Percentiles rank a stretch among this genome's conserved stretches.
Conservation (phyloP, 2,329 filamentous ascomycete genomes). For the Cytospora chrysosperma region DNA sequence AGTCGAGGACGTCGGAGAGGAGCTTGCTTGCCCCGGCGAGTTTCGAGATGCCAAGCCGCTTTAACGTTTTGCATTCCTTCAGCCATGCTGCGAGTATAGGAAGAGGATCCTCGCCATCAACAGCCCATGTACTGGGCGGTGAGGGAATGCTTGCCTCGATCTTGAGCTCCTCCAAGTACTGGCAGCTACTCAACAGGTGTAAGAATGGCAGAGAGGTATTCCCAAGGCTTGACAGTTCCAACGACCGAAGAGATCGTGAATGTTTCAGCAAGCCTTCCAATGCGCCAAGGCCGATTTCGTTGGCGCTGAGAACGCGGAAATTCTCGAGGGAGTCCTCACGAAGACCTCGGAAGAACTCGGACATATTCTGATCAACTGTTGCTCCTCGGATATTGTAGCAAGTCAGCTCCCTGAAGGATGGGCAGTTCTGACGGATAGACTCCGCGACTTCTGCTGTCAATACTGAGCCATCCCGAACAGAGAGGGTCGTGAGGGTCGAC, state of each 20-base stretch:
- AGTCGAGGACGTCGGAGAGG: conserved; percentile 44
- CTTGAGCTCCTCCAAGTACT: conserved; percentile 34
- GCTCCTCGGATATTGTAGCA: conserved; percentile 48
- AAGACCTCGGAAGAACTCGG: conserved; percentile 57
- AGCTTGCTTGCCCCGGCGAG: conserved; percentile 54
- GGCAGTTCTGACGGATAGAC: conserved; percentile 58
- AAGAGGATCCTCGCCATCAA: conserved; percentile 28
- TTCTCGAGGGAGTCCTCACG: conserved; percentile 55
- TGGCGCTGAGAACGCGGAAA: conserved; percentile 58
- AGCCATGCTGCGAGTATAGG: conserved; percentile 35
- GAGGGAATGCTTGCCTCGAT: conserved; percentile 32
- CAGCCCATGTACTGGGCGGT: conserved; percentile 26
- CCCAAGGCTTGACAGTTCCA: conserved; percentile 35
- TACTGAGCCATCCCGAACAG: conserved; percentile 60
- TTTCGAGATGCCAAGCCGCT: conserved; percentile 48
- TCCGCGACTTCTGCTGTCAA: conserved; percentile 54
- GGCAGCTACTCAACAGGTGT: conserved; percentile 34
- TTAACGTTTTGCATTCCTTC: conserved; percentile 44
- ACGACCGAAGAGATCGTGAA: conserved; percentile 35
- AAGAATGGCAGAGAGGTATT: conserved; percentile 32
- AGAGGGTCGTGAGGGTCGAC: conserved; percentile 56
- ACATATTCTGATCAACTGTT: conserved; percentile 57
- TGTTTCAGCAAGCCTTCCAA: conserved; percentile 53
- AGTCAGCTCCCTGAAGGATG: conserved; percentile 58
- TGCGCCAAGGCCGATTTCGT: conserved; percentile 53